Evolutionary conservation across 192 early-diverging fungal genomes (phyloP).

Genomic region (Podila horticola): DNA sequence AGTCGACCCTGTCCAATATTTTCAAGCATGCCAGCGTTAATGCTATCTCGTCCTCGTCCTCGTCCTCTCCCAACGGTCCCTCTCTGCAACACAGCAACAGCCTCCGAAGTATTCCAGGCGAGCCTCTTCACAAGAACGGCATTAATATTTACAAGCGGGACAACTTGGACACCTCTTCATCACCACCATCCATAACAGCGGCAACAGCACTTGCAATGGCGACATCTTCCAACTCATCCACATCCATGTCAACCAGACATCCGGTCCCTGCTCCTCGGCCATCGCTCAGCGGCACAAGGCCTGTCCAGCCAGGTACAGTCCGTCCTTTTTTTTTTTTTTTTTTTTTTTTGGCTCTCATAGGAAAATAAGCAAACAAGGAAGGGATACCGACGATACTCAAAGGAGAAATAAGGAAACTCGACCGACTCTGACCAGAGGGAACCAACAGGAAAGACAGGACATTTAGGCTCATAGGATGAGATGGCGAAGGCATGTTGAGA

Average conservation of each 20-base stretch:
- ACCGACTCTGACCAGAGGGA: too few species aligned
- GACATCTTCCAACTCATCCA: not conserved
- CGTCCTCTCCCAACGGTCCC: too few species aligned
- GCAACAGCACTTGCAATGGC: not conserved
- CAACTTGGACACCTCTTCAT: not conserved
- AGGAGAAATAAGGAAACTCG: too few species aligned
- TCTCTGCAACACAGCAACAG: constrained; percentile 40
- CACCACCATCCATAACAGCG: constrained; percentile 3
- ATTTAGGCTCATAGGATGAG: too few species aligned
- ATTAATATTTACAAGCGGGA: constrained; percentile 4
- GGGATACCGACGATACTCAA: too few species aligned
- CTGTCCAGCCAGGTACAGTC: not conserved
- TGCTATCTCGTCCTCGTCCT: not conserved
- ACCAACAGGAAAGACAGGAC: too few species aligned
- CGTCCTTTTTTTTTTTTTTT: too few species aligned
- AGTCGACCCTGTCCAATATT: not conserved
- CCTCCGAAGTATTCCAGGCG: constrained; percentile 13
- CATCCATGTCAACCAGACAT: not conserved
- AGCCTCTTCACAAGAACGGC: not conserved
- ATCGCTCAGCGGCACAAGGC: not conserved
- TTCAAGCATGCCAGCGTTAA: constrained; percentile 31
- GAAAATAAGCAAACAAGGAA: too few species aligned
- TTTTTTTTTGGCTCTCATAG: too few species aligned
- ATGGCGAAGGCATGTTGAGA: too few species aligned
- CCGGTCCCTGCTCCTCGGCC: not conserved